Percentiles rank a stretch among this genome's conserved stretches.
Evolutionary conservation across 352 stramenopile genomes (phyloP).

Genomic region (Phytophthora tubulina): DNA sequence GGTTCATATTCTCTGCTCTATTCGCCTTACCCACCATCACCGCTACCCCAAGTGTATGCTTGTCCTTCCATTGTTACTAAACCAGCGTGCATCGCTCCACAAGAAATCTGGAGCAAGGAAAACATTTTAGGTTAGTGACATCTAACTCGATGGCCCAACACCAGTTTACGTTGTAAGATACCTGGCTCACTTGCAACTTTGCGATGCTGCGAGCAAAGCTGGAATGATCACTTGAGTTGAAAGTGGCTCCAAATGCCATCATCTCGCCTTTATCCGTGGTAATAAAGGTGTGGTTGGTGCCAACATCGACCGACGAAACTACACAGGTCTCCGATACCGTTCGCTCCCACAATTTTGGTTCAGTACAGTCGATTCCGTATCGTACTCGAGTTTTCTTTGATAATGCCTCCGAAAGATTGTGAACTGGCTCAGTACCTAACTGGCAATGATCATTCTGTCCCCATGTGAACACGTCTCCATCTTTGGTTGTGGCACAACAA

Average conservation of each 20-base stretch:
- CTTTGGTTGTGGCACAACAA: slow-evolving; percentile 79
- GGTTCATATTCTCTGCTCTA: background rate
- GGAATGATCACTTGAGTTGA: slow-evolving; percentile 68
- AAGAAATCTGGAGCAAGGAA: slow-evolving; percentile 64
- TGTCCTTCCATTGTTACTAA: slow-evolving; percentile 80
- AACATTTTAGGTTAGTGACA: background rate
- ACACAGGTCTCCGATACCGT: slow-evolving; percentile 70
- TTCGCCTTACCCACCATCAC: slow-evolving; percentile 81
- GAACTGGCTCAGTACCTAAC: slow-evolving; percentile 67
- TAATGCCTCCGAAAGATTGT: slow-evolving; percentile 63
- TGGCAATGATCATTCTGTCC: slow-evolving; percentile 88
- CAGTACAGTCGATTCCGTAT: slow-evolving; percentile 65
- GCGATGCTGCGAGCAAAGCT: slow-evolving; percentile 61
- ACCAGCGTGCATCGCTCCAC: slow-evolving; percentile 78
- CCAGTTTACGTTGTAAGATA: slow-evolving; percentile 17
- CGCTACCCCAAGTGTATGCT: slow-evolving; percentile 83
- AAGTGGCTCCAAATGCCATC: slow-evolving; percentile 75
- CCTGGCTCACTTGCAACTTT: slow-evolving; percentile 72
- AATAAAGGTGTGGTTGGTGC: slow-evolving; percentile 80
- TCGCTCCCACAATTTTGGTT: slow-evolving; percentile 76
- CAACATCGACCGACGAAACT: slow-evolving; percentile 63
- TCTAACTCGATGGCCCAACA: background rate
- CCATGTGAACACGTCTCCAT: slow-evolving; percentile 87
- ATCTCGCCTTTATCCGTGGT: slow-evolving; percentile 63
- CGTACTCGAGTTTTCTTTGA: slow-evolving; percentile 67